Conservation (phyloP, 1,139 yeast species). For the Pichia sp. region DNA sequence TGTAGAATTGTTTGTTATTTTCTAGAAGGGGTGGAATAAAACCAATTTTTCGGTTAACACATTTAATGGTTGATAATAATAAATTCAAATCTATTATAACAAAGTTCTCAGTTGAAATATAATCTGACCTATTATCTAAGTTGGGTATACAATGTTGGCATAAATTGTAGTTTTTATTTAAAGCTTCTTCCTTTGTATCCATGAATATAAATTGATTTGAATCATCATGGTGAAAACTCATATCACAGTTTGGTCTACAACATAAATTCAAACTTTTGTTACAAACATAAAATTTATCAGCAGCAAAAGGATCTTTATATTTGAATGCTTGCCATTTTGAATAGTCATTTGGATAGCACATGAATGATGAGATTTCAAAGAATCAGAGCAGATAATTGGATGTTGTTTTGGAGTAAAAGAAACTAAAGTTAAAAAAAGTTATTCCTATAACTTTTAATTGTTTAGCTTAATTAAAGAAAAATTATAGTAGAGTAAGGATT, state of each 20-base stretch:
- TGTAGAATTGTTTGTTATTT: slow-evolving; percentile 39
- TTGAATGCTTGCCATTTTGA: slow-evolving; percentile 62
- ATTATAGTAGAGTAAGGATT: too few species aligned
- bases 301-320: slow-evolving; percentile 62
- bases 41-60: slow-evolving; percentile 54
- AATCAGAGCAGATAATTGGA: too few species aligned
- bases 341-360: slow-evolving; percentile 39
- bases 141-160: slow-evolving; percentile 48
- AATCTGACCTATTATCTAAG: slow-evolving; percentile 11
- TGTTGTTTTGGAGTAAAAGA: too few species aligned
- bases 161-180: slow-evolving; percentile 40
- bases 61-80: slow-evolving; percentile 50
- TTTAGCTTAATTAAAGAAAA: too few species aligned
- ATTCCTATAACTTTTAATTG: too few species aligned
- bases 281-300: slow-evolving; percentile 49
- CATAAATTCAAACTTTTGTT: slow-evolving; percentile 38
- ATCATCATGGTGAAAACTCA: slow-evolving; percentile 37
- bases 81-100: slow-evolving; percentile 44
- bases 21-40: slow-evolving; percentile 46
- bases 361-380: neutral
- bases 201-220: slow-evolving; percentile 41
- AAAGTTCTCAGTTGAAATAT: slow-evolving; percentile 17
- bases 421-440: too few species aligned
- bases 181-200: slow-evolving; percentile 39
- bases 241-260: slow-evolving; percentile 69